Percentiles rank a stretch among this genome's conserved stretches.
Evolutionary conservation across 2,329 filamentous ascomycete species (phyloP).

Genomic region (Pseudogymnoascus sp.): DNA sequence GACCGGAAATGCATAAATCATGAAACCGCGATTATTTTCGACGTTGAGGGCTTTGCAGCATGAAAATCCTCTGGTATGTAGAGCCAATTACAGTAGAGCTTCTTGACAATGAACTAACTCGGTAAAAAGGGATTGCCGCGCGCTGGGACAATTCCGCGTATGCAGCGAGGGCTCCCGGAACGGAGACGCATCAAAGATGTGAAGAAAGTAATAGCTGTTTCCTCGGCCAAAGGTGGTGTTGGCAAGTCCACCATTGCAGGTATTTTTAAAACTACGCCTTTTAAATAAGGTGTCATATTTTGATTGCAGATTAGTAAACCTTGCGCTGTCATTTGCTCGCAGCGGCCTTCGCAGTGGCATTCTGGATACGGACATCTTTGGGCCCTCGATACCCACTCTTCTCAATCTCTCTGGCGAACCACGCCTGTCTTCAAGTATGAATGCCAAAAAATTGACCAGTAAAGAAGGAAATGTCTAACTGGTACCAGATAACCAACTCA

Average conservation of each 20-base stretch:
- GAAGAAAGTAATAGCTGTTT: constrained; percentile 88
- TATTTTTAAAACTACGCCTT: constrained; percentile 27
- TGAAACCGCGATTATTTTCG: constrained; percentile 43
- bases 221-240: constrained; percentile 95
- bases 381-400: constrained; percentile 85
- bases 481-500: constrained; percentile 60
- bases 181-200: constrained; percentile 76
- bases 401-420: constrained; percentile 76
- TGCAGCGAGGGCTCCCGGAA: constrained; percentile 73
- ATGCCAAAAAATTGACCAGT: neutral
- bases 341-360: constrained; percentile 77
- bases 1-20: constrained; percentile 11
- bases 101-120: neutral
- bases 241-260: constrained; percentile 91
- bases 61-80: constrained; percentile 76
- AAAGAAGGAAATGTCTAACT: constrained; percentile 19
- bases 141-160: constrained; percentile 63
- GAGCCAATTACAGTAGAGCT: neutral
- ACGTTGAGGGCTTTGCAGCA: constrained; percentile 49
- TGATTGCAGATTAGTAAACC: constrained; percentile 49
- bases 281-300: neutral
- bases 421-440: constrained; percentile 60
- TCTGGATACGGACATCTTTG: constrained; percentile 93
- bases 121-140: constrained; percentile 66
- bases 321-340: constrained; percentile 78